Percentiles rank a stretch among this genome's conserved stretches.
Conservation (phyloP, 371 early-diverging fungal genomes). For the Thermomucor indicae-seudaticae region DNA sequence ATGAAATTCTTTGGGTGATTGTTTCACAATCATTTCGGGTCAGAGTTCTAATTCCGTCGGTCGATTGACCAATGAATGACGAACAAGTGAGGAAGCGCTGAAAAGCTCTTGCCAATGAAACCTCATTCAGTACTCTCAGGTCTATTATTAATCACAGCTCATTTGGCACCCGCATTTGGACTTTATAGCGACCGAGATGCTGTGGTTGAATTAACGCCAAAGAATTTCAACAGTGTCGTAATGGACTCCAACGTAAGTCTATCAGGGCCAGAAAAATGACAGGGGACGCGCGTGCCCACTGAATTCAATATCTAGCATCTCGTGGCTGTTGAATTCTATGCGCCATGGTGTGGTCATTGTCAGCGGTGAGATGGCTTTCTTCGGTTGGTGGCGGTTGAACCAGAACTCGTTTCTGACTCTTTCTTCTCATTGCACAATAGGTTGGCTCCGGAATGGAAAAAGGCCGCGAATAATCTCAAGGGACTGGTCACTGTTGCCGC, state of each 20-base stretch:
- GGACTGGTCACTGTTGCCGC: slow-evolving; percentile 83
- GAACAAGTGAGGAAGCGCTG: too few species aligned
- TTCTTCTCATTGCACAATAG: slow-evolving; percentile 19
- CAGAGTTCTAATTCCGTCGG: too few species aligned
- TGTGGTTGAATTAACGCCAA: slow-evolving; percentile 53
- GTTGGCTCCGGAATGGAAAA: slow-evolving; percentile 81
- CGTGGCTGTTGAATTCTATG: slow-evolving; percentile 84
- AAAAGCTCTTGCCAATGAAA: too few species aligned
- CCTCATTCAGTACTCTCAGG: too few species aligned
- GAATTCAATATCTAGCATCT: slow-evolving; percentile 48
- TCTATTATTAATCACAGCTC: too few species aligned
- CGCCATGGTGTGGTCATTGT: slow-evolving; percentile 96
- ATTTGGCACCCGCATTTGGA: slow-evolving; percentile 5
- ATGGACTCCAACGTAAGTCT: slow-evolving; percentile 58
- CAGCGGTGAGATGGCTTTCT: slow-evolving; percentile 48
- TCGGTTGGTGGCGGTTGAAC: neutral
- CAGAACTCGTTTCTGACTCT: neutral
- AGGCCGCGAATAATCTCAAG: slow-evolving; percentile 76
- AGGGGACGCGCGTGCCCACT: neutral
- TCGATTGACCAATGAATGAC: too few species aligned
- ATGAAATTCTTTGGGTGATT: too few species aligned
- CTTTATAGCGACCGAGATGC: slow-evolving; percentile 55
- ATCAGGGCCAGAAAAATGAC: neutral
- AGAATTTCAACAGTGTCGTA: slow-evolving; percentile 69
- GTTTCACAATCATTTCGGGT: too few species aligned